A percentile compares a stretch with the other conserved stretches of the same genome.
Conservation (phyloP, 257 asterid species). For the Solanum rostratum region DNA sequence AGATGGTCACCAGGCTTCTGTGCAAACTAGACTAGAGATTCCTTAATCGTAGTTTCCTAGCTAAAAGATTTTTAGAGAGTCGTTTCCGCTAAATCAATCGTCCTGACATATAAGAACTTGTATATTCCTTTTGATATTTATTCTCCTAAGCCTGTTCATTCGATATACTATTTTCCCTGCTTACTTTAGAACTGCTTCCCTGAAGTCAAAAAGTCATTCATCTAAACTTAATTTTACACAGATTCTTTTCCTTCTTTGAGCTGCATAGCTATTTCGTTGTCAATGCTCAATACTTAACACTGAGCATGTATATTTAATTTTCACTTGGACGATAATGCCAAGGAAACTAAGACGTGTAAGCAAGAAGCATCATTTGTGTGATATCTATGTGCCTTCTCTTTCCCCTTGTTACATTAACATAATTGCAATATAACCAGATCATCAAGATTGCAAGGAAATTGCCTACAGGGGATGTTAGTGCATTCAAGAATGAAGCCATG, state of each 20-base stretch:
- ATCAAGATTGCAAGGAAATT: conserved; percentile 85
- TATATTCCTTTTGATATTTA: not conserved
- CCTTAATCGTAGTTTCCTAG: not conserved
- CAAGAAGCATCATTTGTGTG: not conserved
- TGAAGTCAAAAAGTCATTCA: not conserved
- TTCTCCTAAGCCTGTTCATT: not conserved
- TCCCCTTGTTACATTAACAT: not conserved
- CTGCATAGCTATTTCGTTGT: not conserved
- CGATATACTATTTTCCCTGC: not conserved
- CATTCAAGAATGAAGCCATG: conserved; percentile 34
- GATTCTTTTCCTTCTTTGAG: not conserved
- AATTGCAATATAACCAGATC: conserved; percentile 33
- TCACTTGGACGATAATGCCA: not conserved
- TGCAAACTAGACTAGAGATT: not conserved
- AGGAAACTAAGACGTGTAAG: not conserved
- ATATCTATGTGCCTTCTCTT: not conserved
- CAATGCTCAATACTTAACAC: not conserved
- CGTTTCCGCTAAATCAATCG: not conserved
- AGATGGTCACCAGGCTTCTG: not conserved
- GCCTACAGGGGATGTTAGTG: conserved; percentile 76
- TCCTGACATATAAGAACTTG: not conserved
- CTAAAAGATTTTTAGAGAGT: not conserved
- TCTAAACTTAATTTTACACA: not conserved
- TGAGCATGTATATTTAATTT: not conserved
- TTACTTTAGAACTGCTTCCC: not conserved